Evolutionary conservation across 257 asterid genomes (phyloP), one percentile per base, ranked within the genome.

Genomic region (Knoxia roxburghii): DNA sequence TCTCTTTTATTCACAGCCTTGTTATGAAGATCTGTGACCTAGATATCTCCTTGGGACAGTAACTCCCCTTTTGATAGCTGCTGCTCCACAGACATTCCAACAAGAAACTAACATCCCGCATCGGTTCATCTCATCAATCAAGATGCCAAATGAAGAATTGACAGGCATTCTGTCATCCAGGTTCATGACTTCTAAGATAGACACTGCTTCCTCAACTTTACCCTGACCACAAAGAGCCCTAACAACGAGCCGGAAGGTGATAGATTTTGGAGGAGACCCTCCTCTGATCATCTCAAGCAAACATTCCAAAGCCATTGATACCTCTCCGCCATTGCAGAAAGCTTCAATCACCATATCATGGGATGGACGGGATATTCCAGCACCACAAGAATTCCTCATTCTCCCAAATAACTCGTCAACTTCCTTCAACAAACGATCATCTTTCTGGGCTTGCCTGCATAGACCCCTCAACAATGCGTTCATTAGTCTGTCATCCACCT

Each of bases 401-500:
- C 63, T 78, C 7, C 79, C 82, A 24, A 83, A 82, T 81, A 90
- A 58, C 6, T 41, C 43, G 49, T 53, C 67, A 21, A 68, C 87
- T 50, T 83, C 83, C 61, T 79, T 74, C 45, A 81, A 76, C 51
- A 74, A 43, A 65, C 61, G 71, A n/a, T 76, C 58, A 39, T 84
- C 82, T 45, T 77, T 76, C 70, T 92, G 74, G 0, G 87, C 77
- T 15, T 50, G 74, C 84, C 96, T 76, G 75, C 95, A 90, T 45
- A 88, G 66, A 26, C 86, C 79, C 74, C 97, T 82, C 75, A 90
- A 21, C 64, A 88, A 78, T 18, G 87, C 77, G 80, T 90, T 90
- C 87, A 83, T 77, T 93, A 88, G 76, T 82, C 95, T 84, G 74
- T 71, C 85, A 26, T 90, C 97, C 61, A 80, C 84, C 3, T 60